Conservation (phyloP, 306 rosid genomes). For the Oxytropis ochrocephala region DNA sequence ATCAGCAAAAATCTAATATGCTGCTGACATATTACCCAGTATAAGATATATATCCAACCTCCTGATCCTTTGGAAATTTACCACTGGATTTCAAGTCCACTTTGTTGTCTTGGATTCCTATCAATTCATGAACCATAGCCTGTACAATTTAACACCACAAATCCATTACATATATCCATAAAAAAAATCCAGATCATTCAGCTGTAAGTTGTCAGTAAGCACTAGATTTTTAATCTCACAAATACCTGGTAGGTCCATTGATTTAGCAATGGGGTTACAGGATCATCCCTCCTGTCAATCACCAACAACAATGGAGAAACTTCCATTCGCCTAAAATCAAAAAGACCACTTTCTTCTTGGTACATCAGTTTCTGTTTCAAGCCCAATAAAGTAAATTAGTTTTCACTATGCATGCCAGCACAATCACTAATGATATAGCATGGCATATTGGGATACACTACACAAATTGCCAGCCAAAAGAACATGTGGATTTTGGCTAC, state of each 20-base stretch:
- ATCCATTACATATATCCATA: background rate
- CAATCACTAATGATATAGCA: conserved; percentile 16
- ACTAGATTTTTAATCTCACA: background rate
- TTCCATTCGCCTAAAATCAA: conserved; percentile 86
- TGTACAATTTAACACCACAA: conserved; percentile 26
- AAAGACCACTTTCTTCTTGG: conserved; percentile 91
- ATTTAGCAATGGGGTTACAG: conserved; percentile 79
- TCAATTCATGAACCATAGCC: conserved; percentile 98
- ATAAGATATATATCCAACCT: conserved; percentile 51
- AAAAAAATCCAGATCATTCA: background rate
- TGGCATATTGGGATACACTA: background rate
- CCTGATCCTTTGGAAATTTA: conserved; percentile 76
- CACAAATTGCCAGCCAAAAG: conserved; percentile 14
- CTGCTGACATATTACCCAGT: background rate
- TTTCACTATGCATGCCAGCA: conserved; percentile 1
- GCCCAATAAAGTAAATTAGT: conserved; percentile 33
- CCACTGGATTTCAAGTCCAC: conserved; percentile 76
- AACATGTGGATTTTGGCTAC: conserved; percentile 7
- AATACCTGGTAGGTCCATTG: conserved; percentile 98
- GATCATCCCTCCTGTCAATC: conserved; percentile 97
- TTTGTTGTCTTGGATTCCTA: conserved; percentile 93
- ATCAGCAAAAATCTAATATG: conserved; percentile 14
- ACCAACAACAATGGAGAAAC: conserved; percentile 85
- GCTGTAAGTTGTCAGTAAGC: conserved; percentile 8
- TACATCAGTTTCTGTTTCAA: conserved; percentile 87